A percentile compares a stretch with the other conserved stretches of the same genome.
Evolutionary conservation across 2,329 filamentous ascomycete species (phyloP).

Genomic region (Bipolaris bicolor): DNA sequence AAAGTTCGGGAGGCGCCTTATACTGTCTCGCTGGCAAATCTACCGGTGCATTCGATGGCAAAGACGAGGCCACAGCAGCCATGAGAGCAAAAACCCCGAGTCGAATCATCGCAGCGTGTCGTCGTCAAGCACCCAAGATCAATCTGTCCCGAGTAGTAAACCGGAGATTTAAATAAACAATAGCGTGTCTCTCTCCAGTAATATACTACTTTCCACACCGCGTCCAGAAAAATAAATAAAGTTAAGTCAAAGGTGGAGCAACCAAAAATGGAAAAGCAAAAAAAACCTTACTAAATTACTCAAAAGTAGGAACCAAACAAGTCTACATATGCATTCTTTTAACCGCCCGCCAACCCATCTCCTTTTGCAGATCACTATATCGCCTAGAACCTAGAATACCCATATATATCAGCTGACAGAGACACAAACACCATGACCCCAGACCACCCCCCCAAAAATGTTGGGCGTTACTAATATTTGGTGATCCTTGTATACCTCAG

Average conservation of each 20-base stretch:
- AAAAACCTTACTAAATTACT: too few species aligned
- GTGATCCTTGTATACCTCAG: neutral
- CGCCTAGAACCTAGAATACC: neutral
- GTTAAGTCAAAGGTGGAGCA: neutral
- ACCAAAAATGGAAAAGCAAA: neutral
- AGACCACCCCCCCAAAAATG: neutral
- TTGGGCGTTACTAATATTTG: neutral
- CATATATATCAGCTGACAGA: neutral
- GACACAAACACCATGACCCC: neutral
- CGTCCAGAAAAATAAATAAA: neutral
- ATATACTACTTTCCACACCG: neutral
- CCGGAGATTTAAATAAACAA: neutral
- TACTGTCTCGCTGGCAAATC: constrained; percentile 22
- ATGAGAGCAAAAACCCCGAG: constrained; percentile 15
- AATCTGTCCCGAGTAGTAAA: neutral
- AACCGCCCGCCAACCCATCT: too few species aligned
- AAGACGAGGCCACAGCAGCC: constrained; percentile 16
- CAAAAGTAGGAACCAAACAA: too few species aligned
- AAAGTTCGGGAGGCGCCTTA: constrained; percentile 6
- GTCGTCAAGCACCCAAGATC: too few species aligned
- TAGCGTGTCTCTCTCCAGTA: neutral
- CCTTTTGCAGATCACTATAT: neutral
- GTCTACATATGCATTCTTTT: too few species aligned
- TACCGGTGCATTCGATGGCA: constrained; percentile 20
- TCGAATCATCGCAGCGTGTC: constrained; percentile 11